Evolutionary conservation across 1,139 yeast species (phyloP), one percentile per base, ranked within the genome.

Genomic region (Nakaseomyces kungkrabaensis): DNA sequence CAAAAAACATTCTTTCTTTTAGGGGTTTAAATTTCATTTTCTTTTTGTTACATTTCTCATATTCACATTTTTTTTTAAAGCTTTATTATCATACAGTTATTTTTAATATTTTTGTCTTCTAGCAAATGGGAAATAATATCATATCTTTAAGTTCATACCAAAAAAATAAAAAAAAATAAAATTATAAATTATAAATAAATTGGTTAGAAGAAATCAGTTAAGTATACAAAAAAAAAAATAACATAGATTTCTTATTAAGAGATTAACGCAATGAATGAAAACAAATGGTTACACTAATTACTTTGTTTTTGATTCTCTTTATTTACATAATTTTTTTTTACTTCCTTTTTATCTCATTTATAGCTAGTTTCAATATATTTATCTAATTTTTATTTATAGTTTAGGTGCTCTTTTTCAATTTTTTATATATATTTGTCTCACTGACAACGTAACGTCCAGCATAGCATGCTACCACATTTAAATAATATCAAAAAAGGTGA

Each of bases 91-190:
- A 36, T 36, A 17, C 22, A 17, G 22, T 17, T 17, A 17, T 33
- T 9, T n/a, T 9, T 33, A 5, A 33, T 33, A 8, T 33, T 33
- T 9, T n/a, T 33, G 7, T 33, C 36, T 33, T 33, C 36, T 33
- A 33, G 10, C 36, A 33, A 17, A 11, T n/a, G 36, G 36, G 36
- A 33, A 33, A 33, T n/a, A 33, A 10, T 8, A 10, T 33, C 5
- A 8, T 33, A 8, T 9, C n/a, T 33, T 33, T 33, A 9, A 33
- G 36, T 33, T 36, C 33, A 25, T 33, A 10, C 34, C 17, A 31
- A 29, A 26, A 25, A 46, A 17, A 40, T 25, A 48, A 37, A 43
- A 34, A 29, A 42, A 27, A 46, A 29, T 45, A 25, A 37, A 45
- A 36, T 22, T 17, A 37, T 40, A 46, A 17, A 17, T 17, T 17